Evolutionary conservation across 495 filamentous ascomycete genomes (phyloP), one percentile per base, ranked within the genome.

Genomic region (Trichocladium uniseriatum): DNA sequence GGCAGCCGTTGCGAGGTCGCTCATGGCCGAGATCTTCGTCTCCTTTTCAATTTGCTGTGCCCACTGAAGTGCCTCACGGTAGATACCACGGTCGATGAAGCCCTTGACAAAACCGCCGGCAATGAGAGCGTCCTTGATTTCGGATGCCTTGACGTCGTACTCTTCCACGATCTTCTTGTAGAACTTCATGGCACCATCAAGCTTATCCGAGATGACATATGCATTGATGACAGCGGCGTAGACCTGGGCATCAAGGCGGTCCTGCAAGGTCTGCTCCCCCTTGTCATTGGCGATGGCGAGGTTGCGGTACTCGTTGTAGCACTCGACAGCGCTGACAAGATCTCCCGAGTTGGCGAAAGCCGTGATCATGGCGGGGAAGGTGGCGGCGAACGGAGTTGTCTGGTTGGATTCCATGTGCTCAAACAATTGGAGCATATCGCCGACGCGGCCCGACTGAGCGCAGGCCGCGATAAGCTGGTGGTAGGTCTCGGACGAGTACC

Each of bases 281-380:
- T 77, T 77, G 65, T 95, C 85, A 56, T 92, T 77, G 22, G 81
- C 82, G 52, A 92, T 78, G 22, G 87, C 91, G 14, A 95, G 75
- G 10, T 75, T 72, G 59, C 86, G 88, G 74, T 97, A 98, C 65
- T 90, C 88, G 55, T 94, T 87, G 69, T 94, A 96, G 69, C 87
- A 88, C 58, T 97, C 92, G 10, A 95, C 83, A n/a, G 88, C 94
- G 53, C 85, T 91, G 58, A 75, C 72, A 32, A 97, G 73, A 58
- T 98, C 88, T 14, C 88, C 82, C 5, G 75, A 75, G 24, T 76
- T 76, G 38, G 85, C 89, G 60, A 95, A 97, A 0, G 88, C 89
- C 34, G 86, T 79, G 59, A 98, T 97, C 87, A 98, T 94, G 13
- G 81, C 76, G 2, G 87, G 80, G 67, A 94, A 95, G 29, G 89